These are phyloP conservation scores for Solanum pimpinellifolium DNA, from an alignment of 257 asterid genomes.

Conservation along the genomic window DNA sequence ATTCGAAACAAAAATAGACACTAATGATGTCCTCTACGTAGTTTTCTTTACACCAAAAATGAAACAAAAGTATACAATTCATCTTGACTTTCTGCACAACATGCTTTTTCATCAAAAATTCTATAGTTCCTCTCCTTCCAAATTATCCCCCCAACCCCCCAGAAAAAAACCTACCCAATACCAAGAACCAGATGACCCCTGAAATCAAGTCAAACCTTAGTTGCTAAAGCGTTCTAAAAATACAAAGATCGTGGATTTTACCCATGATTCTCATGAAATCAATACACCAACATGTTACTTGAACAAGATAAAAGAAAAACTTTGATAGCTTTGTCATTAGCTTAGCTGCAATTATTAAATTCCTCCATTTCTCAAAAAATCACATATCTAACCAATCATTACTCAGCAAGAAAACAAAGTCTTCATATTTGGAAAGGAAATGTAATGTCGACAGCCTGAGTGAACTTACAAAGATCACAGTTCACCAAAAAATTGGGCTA, in stretches of 20 bases:
- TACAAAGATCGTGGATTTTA: neutral
- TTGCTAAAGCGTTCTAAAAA: neutral
- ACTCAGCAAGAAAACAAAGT: neutral
- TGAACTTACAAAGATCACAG: neutral
- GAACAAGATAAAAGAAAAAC: neutral
- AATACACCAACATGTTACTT: neutral
- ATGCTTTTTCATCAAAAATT: neutral
- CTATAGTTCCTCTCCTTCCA: neutral
- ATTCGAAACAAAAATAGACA: neutral
- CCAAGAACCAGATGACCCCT: neutral
- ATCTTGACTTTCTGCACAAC: neutral
- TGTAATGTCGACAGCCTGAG: conserved; percentile 13
- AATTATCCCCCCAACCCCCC: neutral
- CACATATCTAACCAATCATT: neutral
- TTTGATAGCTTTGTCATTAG: neutral
- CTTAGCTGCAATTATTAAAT: neutral
- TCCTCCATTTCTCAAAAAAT: neutral
- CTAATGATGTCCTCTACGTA: neutral
- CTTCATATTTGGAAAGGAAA: neutral
- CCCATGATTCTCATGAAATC: neutral
- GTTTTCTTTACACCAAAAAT: neutral
- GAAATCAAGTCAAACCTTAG: neutral
- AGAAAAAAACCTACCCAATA: neutral
- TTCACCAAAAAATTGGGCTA: conserved; percentile 5
- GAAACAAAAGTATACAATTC: neutral